These are phyloP conservation scores for Chenopodium berlandieri DNA, from an alignment of 148 eudicot species.

Conservation along the genomic window DNA sequence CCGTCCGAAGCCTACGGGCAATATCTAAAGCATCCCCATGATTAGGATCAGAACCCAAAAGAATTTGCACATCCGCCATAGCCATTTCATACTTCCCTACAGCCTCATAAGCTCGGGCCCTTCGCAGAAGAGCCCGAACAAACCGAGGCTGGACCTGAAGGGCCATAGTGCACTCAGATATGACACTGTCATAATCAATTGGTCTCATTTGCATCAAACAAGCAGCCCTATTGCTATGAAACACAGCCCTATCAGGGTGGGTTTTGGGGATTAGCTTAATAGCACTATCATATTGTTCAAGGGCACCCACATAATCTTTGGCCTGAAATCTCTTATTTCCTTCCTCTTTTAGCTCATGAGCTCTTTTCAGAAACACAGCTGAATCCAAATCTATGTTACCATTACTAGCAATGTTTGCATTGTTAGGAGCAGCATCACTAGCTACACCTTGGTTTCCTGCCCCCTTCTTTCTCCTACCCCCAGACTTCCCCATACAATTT, in stretches of 20 bases:
- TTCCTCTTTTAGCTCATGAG: conserved; percentile 88
- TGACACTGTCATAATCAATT: conserved; percentile 66
- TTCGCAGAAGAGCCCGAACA: conserved; percentile 69
- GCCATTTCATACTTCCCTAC: conserved; percentile 76
- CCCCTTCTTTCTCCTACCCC: conserved; percentile 81
- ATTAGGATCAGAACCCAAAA: conserved; percentile 64
- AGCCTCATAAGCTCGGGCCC: conserved; percentile 88
- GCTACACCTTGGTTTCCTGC: conserved; percentile 39
- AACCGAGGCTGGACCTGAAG: conserved; percentile 78
- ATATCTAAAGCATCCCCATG: conserved; percentile 75
- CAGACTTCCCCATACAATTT: conserved; percentile 83
- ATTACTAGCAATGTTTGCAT: conserved; percentile 39
- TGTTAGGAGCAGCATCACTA: conserved; percentile 25
- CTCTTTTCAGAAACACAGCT: conserved; percentile 65
- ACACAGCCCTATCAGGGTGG: conserved; percentile 83
- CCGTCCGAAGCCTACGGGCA: conserved; percentile 49
- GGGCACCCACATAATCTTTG: conserved; percentile 73
- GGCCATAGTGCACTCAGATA: conserved; percentile 76
- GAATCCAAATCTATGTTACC: conserved; percentile 57
- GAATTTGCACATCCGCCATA: conserved; percentile 62
- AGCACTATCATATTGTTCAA: conserved; percentile 78
- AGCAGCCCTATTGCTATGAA: conserved; percentile 91
- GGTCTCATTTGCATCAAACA: conserved; percentile 98
- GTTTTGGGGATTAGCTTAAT: conserved; percentile 71
- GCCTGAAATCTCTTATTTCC: conserved; percentile 74